Base-by-base conservation (phyloP, 305 asterid genomes). In the Rubia tinctorum region DNA sequence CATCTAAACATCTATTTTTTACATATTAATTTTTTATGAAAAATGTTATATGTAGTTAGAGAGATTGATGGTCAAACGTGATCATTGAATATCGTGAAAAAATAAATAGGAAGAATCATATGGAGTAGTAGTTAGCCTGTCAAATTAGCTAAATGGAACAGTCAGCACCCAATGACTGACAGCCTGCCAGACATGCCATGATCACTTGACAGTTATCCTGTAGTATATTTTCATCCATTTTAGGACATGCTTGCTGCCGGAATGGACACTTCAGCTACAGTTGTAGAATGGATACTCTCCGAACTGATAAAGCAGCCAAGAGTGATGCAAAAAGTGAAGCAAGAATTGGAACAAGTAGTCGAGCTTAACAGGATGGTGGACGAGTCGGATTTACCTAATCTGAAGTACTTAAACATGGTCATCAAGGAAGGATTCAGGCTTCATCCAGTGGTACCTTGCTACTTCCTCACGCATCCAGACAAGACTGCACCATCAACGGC, bases 261-360 rank as follows among this genome's bases (percentile, higher is more conserved):
- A 58, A 76, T 79, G 82, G 91, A 88, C 78, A 85, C 93, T 37
- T 75, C 91, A 6, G 63, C 94, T 6, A 66, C 88, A 59, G 64
- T 59, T 2, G 64, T 59, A 11, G 64, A 59, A 59, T 59, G 64
- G 64, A 59, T 59, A 10, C 34, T 59, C 64, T 59, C 64, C 1
- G 64, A 59, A 23, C 64, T 59, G 6, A 20, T 59, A 22, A 59
- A 59, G 34, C 64, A 59, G 0, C 64, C 64, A 59, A 20, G 37
- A 59, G 64, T 22, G 34, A 20, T 59, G 34, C 8, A 59, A 59
- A 59, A 59, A 59, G 64, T 59, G 7, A 37, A 59, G 17, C 5
- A 22, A 22, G 64, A 59, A 59, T 3, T 59, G 15, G 64, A 59
- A 59, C 15, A 22, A 59, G 64, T 22, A 1, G 34, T 59, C 22